Conservation (phyloP, 306 rosid species). For the Amphicarpaea edgeworthii region DNA sequence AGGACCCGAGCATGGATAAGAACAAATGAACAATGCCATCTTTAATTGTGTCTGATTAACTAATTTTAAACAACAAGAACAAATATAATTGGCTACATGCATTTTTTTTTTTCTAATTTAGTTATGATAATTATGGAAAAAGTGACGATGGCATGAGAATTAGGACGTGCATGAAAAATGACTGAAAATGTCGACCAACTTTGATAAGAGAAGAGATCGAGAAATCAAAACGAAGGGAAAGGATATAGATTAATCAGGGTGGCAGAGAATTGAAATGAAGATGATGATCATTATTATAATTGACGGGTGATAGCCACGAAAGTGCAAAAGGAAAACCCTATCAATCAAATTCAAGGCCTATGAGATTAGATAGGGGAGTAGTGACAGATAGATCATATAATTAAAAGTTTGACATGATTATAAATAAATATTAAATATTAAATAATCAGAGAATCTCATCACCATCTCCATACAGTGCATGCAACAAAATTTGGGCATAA, state of each 20-base stretch:
- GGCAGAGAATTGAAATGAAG: not conserved
- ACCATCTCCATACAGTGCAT: not conserved
- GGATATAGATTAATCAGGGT: not conserved
- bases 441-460: slow-evolving; percentile 45
- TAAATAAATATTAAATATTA: no score
- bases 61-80: no score
- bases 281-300: slow-evolving; percentile 28
- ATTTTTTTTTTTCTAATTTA: not conserved
- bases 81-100: no score
- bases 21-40: not conserved
- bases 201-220: not conserved
- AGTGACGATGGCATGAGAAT: not conserved
- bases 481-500: slow-evolving; percentile 8
- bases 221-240: not conserved
- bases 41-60: not conserved
- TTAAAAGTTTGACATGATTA: slow-evolving; percentile 48
- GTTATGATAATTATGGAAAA: not conserved
- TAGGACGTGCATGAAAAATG: not conserved
- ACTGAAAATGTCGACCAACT: not conserved
- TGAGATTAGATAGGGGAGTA: slow-evolving; percentile 38
- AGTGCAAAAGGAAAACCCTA: slow-evolving; percentile 32
- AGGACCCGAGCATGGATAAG: not conserved
- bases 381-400: slow-evolving; percentile 36
- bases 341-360: slow-evolving; percentile 39
- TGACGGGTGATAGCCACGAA: slow-evolving; percentile 30